Percentiles rank a stretch among this genome's conserved stretches.
These are phyloP conservation scores for Scopulariopsis brevicaulis DNA, from an alignment of 2,329 filamentous ascomycete genomes.

Conservation along the genomic window DNA sequence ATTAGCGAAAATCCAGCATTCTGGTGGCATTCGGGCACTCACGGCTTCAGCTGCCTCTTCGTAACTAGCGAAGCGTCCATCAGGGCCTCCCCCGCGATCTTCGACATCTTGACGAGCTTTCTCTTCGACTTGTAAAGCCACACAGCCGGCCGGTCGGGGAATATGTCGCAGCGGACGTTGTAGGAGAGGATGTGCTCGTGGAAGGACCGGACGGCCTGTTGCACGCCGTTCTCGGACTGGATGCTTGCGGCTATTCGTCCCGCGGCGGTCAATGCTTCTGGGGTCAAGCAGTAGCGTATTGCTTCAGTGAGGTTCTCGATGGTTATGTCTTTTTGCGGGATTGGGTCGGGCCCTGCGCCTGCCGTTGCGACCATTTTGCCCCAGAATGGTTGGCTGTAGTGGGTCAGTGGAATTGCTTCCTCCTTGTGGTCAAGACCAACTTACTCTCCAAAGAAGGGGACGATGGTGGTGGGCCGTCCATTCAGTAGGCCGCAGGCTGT, in stretches of 20 bases:
- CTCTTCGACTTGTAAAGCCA: slow-evolving; percentile 36
- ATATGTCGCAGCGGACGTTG: slow-evolving; percentile 56
- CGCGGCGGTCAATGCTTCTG: slow-evolving; percentile 45
- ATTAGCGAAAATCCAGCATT: not conserved
- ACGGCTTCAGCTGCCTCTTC: not conserved
- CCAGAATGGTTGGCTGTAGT: slow-evolving; percentile 60
- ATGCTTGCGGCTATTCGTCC: slow-evolving; percentile 52
- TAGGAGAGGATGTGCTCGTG: slow-evolving; percentile 58
- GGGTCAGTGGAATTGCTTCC: not conserved
- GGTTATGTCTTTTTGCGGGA: slow-evolving; percentile 58
- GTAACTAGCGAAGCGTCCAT: slow-evolving; percentile 22
- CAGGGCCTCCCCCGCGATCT: not conserved
- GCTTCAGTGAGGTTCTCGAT: slow-evolving; percentile 54
- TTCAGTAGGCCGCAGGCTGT: slow-evolving; percentile 74
- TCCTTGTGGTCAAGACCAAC: not conserved
- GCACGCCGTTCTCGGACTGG: slow-evolving; percentile 51
- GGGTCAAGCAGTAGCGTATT: slow-evolving; percentile 47
- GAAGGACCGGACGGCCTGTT: slow-evolving; percentile 55
- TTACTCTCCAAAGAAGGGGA: slow-evolving; percentile 72
- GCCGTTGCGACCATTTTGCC: slow-evolving; percentile 63
- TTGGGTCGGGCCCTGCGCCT: slow-evolving; percentile 59
- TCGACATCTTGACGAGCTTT: slow-evolving; percentile 1
- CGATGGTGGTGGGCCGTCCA: slow-evolving; percentile 69
- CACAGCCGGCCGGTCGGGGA: slow-evolving; percentile 56
- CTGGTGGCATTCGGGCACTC: not conserved